phyloP scores from a whole-genome alignment of 2,329 filamentous ascomycete species.

The Myriosclerotinia curreyana region DNA sequence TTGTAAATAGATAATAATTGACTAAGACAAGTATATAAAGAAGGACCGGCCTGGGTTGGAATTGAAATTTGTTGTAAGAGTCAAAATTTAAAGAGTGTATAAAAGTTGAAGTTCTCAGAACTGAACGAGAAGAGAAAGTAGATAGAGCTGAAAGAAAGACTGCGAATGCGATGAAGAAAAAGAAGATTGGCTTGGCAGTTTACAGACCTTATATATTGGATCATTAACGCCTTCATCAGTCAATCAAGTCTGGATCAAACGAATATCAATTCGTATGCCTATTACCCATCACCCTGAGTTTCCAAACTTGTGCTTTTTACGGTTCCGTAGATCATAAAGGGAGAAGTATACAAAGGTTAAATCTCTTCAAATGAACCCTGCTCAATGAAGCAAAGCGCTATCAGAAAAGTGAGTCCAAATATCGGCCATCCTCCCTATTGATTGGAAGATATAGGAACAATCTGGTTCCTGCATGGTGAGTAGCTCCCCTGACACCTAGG shows the following conservation, averaged over 20 bases:
- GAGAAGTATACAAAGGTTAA: neutral
- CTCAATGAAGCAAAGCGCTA: neutral
- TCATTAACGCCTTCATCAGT: slow-evolving; percentile 14
- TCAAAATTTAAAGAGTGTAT: slow-evolving; percentile 37
- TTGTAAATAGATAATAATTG: neutral
- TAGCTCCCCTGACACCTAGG: neutral
- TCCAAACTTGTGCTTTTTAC: neutral
- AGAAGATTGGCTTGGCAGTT: slow-evolving; percentile 22
- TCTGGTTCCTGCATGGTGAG: neutral
- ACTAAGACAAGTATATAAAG: neutral
- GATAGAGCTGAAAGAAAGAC: slow-evolving; percentile 34
- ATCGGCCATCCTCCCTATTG: neutral
- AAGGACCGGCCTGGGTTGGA: slow-evolving; percentile 37
- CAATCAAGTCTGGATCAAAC: slow-evolving; percentile 30
- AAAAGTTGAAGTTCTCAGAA: slow-evolving; percentile 39
- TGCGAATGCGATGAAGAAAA: slow-evolving; percentile 34
- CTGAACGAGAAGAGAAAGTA: slow-evolving; percentile 36
- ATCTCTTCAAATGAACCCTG: slow-evolving; percentile 5
- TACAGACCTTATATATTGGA: slow-evolving; percentile 32
- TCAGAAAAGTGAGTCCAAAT: neutral
- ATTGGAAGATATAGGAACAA: neutral
- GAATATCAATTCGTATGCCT: neutral
- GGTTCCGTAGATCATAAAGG: neutral
- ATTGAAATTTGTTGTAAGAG: slow-evolving; percentile 21
- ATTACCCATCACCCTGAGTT: neutral